Percentiles rank a stretch among this genome's conserved stretches.
Conservation (phyloP, 2,329 filamentous ascomycete genomes). For the Stylonectria norvegica region DNA sequence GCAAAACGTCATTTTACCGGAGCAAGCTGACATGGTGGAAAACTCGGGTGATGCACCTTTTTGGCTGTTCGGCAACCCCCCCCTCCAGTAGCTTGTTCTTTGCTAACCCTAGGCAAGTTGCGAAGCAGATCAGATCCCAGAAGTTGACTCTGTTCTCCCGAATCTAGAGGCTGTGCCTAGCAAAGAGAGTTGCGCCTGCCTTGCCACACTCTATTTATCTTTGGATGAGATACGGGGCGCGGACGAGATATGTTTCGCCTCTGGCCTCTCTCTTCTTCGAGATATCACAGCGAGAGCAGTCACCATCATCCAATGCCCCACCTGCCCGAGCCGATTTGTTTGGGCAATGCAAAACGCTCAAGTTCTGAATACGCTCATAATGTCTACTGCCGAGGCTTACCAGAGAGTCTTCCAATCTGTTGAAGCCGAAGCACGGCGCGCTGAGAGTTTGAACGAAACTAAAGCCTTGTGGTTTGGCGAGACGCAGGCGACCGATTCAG, state of each 20-base stretch:
- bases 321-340: constrained; percentile 23
- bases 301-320: constrained; percentile 17
- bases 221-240: constrained; percentile 22
- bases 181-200: constrained; percentile 20
- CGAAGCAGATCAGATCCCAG: too few species aligned
- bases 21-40: too few species aligned
- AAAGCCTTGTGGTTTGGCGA: constrained; percentile 17
- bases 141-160: constrained; percentile 4
- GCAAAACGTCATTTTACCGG: too few species aligned
- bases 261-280: constrained; percentile 15
- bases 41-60: too few species aligned
- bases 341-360: constrained; percentile 29
- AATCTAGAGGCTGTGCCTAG: constrained; percentile 8
- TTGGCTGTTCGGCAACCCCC: too few species aligned
- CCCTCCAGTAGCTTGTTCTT: too few species aligned
- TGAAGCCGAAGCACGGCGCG: constrained; percentile 18
- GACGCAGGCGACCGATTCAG: background rate
- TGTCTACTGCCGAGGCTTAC: constrained; percentile 24
- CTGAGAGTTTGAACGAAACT: constrained; percentile 12
- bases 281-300: constrained; percentile 15
- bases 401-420: constrained; percentile 21
- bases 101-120: too few species aligned
- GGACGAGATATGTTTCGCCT: constrained; percentile 16
- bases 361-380: constrained; percentile 21
- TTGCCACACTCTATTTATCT: constrained; percentile 23